Evolutionary conservation across 495 filamentous ascomycete genomes (phyloP).

Genomic region (Hapsidospora chrysogenum): DNA sequence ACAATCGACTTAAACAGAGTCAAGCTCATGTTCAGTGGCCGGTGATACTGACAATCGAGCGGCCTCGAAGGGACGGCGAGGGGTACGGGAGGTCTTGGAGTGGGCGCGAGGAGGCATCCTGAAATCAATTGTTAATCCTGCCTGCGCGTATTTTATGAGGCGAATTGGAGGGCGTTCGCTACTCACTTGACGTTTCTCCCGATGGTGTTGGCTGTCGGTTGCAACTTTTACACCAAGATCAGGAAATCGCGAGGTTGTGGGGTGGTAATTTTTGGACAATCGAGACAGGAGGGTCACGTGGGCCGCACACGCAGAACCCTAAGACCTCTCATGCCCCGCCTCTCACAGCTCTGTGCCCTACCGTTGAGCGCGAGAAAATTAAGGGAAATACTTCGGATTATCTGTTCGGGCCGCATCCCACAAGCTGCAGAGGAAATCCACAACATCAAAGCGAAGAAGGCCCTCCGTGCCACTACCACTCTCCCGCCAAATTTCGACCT

Average conservation of each 20-base stretch:
- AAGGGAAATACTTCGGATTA: constrained; percentile 18
- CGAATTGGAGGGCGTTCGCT: not conserved
- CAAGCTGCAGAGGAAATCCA: constrained; percentile 8
- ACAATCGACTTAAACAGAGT: constrained; percentile 88
- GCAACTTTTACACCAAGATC: constrained; percentile 2
- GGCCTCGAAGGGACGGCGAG: constrained; percentile 79
- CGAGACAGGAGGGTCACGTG: constrained; percentile 1
- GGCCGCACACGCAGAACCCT: not conserved
- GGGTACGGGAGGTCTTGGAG: constrained; percentile 98
- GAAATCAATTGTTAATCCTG: not conserved
- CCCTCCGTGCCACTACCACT: constrained; percentile 5
- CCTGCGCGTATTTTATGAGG: not conserved
- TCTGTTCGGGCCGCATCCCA: constrained; percentile 8
- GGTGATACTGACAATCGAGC: constrained; percentile 90
- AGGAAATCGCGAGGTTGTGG: constrained; percentile 18
- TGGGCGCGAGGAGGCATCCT: constrained; percentile 37
- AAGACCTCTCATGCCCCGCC: not conserved
- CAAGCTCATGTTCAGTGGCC: constrained; percentile 98
- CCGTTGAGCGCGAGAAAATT: constrained; percentile 11
- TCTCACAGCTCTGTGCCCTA: constrained; percentile 5
- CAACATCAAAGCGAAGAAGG: constrained; percentile 16
- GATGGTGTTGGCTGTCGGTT: constrained; percentile 1
- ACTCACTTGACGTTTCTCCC: constrained; percentile 4
- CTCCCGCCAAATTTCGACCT: constrained; percentile 12
- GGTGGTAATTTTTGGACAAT: constrained; percentile 14